Percentiles rank a stretch among this genome's conserved stretches.
Conservation (phyloP, 805 yeast species). For the Huiozyma naganishii region DNA sequence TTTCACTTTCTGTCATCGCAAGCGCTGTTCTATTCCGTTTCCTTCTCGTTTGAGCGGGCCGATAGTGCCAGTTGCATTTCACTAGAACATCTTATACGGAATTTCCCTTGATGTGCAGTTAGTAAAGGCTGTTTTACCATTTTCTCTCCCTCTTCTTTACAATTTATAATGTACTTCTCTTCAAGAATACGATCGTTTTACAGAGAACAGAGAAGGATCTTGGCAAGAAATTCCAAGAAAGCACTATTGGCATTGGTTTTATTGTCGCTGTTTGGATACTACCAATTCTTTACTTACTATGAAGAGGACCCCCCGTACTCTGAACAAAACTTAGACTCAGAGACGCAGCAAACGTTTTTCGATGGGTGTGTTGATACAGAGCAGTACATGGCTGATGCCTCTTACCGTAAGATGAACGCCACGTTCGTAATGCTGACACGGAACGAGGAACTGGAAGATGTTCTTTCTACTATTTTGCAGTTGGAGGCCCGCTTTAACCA, state of each 20-base stretch:
- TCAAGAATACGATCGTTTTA: not conserved
- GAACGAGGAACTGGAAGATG: conserved; percentile 69
- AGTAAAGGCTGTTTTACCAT: no score
- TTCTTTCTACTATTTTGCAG: conserved; percentile 56
- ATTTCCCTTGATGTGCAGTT: no score
- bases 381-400: conserved; percentile 19
- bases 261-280: not conserved
- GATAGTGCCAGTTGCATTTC: no score
- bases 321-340: conserved; percentile 10
- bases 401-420: conserved; percentile 53
- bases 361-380: conserved; percentile 46
- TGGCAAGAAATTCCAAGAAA: not conserved
- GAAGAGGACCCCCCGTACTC: conserved; percentile 5
- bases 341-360: conserved; percentile 37
- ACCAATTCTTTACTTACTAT: not conserved
- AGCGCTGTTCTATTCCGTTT: no score
- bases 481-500: conserved; percentile 85
- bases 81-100: no score
- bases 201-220: not conserved
- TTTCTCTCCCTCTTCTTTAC: no score
- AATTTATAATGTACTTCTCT: not conserved
- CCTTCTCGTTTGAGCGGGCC: no score
- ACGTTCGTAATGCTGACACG: conserved; percentile 76
- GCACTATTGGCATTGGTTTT: not conserved
- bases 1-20: not conserved